Evolutionary conservation across 1,139 yeast species (phyloP), one percentile per base, ranked within the genome.

Genomic region (Trichomonascaceae sp.): DNA sequence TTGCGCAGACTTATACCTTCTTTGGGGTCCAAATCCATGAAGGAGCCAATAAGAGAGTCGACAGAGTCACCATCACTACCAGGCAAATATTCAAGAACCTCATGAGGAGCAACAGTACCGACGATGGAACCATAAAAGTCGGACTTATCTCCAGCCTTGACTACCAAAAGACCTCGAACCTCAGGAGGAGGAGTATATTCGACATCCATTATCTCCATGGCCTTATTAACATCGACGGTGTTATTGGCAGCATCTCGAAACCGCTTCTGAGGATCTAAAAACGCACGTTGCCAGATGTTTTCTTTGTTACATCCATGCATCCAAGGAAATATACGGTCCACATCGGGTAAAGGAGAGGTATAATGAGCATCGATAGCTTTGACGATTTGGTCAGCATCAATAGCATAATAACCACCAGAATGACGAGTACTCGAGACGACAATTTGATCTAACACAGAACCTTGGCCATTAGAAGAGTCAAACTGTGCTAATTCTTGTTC

Each of bases 251-350:
- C 53, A 53, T 52, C 59, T 13, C 65, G 56, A 48, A 55, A 60
- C 45, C 67, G 59, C 43, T 59, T 60, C 49, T 57, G 49, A 6
- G 69, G 66, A 55, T 66, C 68, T 46, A 67, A 55, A 53, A 69
- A 67, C 10, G 66, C 64, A 43, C 66, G 59, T 57, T 72, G 75
- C 51, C 62, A 53, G 20, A 62, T 48, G 55, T 73, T 72, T n/a
- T 54, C 51, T 3, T 67, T 64, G 56, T 68, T 68, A 44, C 73
- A 60, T 0, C 96, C 95, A 66, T 90, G 96, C 45, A 88, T 75
- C 97, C 97, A 90, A 1, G 98, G 98, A 63, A 90, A 91, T 77
- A 90, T 81, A 8, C 65, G 68, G 27, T 74, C 78, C 13, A 93
- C 84, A 1, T 78, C 81, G 0, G 96, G 96, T 41, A 89, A 71